phyloP scores from a whole-genome alignment of 163 green algal genomes.

The Chlamydomonas reinhardtii region DNA sequence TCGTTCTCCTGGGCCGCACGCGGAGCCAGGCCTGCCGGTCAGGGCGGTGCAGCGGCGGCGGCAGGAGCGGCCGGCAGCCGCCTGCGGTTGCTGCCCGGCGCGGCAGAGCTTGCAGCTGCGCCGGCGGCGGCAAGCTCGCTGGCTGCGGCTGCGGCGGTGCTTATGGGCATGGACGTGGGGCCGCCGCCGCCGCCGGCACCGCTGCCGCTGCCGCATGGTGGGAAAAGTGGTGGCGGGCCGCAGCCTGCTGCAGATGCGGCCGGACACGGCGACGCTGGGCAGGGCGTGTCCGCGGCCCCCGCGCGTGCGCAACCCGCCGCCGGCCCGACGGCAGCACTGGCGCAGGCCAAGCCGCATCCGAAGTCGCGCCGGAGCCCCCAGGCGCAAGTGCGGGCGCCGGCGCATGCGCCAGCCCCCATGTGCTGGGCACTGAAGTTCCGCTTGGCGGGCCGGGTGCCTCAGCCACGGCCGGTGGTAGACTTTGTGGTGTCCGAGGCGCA shows the following conservation, averaged over 20 bases:
- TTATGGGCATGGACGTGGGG: background rate
- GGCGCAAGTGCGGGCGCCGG: no score
- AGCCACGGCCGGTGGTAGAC: constrained; percentile 35
- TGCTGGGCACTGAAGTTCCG: background rate
- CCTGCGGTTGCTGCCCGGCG: background rate
- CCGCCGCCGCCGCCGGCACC: background rate
- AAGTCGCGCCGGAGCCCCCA: no score
- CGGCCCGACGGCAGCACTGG: background rate
- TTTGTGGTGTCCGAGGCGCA: constrained; percentile 35
- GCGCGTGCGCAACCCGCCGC: background rate
- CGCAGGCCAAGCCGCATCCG: no score
- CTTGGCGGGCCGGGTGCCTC: constrained; percentile 1
- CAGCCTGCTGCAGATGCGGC: no score
- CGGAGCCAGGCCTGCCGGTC: background rate
- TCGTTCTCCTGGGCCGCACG: background rate
- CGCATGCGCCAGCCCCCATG: background rate
- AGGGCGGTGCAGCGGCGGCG: background rate
- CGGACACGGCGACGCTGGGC: no score
- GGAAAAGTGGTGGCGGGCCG: no score
- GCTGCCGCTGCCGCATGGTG: background rate
- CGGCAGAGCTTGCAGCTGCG: background rate
- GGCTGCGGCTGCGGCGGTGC: no score
- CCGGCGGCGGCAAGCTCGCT: background rate
- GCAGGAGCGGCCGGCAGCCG: background rate
- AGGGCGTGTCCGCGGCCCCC: no score